Evolutionary conservation across 441 rosid genomes (phyloP).

Genomic region (Euphorbia celastroides): DNA sequence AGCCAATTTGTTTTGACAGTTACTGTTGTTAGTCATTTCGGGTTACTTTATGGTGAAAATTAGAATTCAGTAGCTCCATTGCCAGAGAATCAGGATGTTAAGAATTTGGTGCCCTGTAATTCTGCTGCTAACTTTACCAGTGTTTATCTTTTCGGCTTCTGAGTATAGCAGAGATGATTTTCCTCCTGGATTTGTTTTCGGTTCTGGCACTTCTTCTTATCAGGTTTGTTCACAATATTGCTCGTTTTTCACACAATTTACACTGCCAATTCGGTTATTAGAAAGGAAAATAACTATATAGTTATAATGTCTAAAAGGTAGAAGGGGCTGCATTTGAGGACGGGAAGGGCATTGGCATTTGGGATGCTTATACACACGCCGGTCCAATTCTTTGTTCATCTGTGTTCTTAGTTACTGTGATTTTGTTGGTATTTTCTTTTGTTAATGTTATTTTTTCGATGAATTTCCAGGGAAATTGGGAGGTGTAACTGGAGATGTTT

Average conservation of each 20-base stretch:
- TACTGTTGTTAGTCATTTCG: too few relatives aligned
- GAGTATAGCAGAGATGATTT: conserved; percentile 40
- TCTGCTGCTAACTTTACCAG: conserved; percentile 17
- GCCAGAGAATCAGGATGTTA: conserved; percentile 14
- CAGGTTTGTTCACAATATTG: conserved; percentile 33
- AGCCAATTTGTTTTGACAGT: too few relatives aligned
- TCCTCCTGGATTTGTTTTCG: conserved; percentile 49
- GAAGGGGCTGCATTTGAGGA: conserved; percentile 67
- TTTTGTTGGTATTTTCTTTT: neutral
- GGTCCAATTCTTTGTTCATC: neutral
- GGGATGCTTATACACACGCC: conserved; percentile 46
- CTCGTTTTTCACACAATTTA: neutral
- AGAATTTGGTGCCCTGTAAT: conserved; percentile 16
- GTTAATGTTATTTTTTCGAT: neutral
- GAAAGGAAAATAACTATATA: too few relatives aligned
- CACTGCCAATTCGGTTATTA: neutral
- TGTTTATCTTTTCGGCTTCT: conserved; percentile 16
- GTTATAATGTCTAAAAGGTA: conserved; percentile 23
- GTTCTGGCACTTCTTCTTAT: conserved; percentile 58
- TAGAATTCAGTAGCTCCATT: too few relatives aligned
- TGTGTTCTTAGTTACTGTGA: too few relatives aligned
- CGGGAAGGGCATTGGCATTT: conserved; percentile 57
- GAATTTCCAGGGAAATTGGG: conserved; percentile 27
- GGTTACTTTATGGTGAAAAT: neutral
- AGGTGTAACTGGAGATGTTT: conserved; percentile 44